phyloP scores from a whole-genome alignment of 2,329 filamentous ascomycete genomes.

The Leptoxyphium fumago region DNA sequence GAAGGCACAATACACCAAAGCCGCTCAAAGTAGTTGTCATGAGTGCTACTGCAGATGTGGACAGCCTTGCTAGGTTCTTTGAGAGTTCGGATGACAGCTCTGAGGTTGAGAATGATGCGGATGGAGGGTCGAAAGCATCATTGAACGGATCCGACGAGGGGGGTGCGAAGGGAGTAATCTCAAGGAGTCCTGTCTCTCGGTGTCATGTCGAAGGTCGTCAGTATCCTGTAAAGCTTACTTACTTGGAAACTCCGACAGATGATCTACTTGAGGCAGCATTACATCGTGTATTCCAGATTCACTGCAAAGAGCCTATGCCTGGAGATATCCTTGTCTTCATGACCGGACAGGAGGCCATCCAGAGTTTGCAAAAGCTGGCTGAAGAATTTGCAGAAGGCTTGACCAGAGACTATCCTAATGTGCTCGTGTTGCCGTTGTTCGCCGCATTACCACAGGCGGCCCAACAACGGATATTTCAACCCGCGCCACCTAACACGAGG shows the following conservation, averaged over 20 bases:
- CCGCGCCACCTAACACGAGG: conserved; percentile 57
- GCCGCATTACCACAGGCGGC: conserved; percentile 76
- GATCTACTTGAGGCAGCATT: conserved; percentile 73
- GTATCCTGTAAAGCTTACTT: conserved; percentile 65
- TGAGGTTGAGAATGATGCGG: conserved; percentile 2
- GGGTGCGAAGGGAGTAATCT: not conserved
- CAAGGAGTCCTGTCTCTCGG: conserved; percentile 25
- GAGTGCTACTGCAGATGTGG: conserved; percentile 90
- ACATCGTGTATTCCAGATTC: conserved; percentile 71
- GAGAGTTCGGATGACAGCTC: conserved; percentile 11
- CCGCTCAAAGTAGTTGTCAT: conserved; percentile 85
- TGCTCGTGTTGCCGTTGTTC: conserved; percentile 65
- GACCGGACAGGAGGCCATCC: conserved; percentile 85
- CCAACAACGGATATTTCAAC: conserved; percentile 75
- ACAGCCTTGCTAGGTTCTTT: conserved; percentile 66
- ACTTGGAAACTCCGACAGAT: conserved; percentile 57
- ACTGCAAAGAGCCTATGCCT: conserved; percentile 75
- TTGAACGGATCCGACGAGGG: conserved; percentile 13
- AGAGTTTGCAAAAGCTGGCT: conserved; percentile 62
- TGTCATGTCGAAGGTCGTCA: conserved; percentile 74
- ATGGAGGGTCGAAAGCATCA: conserved; percentile 6
- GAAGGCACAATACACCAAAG: conserved; percentile 25
- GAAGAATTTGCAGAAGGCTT: conserved; percentile 65
- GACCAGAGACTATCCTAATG: conserved; percentile 29
- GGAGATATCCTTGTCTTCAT: conserved; percentile 89